Evolutionary conservation across 306 rosid genomes (phyloP).

Genomic region (Cyclanthera cordifolia): DNA sequence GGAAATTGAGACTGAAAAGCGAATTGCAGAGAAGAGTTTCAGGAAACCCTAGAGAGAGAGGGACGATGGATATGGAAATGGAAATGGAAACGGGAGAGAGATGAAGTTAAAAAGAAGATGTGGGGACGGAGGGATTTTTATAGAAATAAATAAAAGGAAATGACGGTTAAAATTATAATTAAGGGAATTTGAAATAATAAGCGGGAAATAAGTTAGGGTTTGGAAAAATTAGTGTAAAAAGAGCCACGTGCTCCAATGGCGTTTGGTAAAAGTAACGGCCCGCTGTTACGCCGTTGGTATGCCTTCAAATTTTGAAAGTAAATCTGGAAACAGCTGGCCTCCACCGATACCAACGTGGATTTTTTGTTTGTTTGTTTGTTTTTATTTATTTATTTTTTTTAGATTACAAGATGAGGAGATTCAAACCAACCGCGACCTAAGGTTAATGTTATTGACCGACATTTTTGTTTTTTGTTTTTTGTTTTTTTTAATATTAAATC

Average conservation of each 20-base stretch:
- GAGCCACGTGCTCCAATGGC: slow-evolving; percentile 1
- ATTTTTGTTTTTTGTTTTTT: too few species aligned
- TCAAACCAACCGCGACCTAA: too few species aligned
- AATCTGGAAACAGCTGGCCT: slow-evolving; percentile 15
- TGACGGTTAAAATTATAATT: slow-evolving; percentile 11
- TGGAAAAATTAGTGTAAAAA: not conserved
- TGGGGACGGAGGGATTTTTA: slow-evolving; percentile 1
- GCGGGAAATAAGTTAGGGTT: slow-evolving; percentile 2
- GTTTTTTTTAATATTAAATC: too few species aligned
- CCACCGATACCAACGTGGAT: not conserved
- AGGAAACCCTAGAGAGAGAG: not conserved
- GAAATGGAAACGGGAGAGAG: not conserved
- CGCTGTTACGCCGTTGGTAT: not conserved
- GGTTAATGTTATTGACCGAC: too few species aligned
- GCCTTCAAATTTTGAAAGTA: slow-evolving; percentile 2
- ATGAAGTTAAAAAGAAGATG: not conserved
- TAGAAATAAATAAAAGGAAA: slow-evolving; percentile 3
- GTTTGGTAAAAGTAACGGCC: slow-evolving; percentile 15
- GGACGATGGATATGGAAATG: not conserved
- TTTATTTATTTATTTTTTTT: too few species aligned
- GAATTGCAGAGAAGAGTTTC: not conserved
- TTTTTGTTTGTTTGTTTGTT: too few species aligned
- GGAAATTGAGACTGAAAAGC: not conserved
- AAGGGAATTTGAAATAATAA: not conserved
- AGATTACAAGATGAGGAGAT: too few species aligned